phyloP scores from a whole-genome alignment of 2,329 filamentous ascomycete species.

The Ophiostoma himal-ulmi region DNA sequence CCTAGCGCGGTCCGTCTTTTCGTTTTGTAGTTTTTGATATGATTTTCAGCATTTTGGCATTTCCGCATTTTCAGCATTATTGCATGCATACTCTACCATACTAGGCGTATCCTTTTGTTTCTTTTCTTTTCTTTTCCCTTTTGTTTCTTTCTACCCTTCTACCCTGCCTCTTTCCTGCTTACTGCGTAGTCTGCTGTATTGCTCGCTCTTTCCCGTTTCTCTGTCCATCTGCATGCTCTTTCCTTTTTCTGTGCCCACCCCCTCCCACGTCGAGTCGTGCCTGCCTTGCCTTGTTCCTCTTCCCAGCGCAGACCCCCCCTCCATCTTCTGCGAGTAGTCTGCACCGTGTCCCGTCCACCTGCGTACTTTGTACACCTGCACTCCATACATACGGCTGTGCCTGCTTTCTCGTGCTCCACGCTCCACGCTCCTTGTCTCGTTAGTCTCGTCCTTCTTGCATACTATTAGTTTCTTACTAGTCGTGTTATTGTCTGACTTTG shows the following conservation, averaged over 20 bases:
- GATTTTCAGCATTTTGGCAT: too few relatives aligned
- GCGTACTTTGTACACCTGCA: background rate
- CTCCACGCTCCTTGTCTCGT: too few relatives aligned
- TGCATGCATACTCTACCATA: background rate
- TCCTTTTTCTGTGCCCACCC: background rate
- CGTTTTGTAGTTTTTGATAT: background rate
- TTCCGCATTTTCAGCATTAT: background rate
- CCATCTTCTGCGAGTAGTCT: slow-evolving; percentile 6
- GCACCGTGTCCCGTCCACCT: background rate
- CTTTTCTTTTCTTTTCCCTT: too few relatives aligned
- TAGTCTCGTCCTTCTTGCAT: background rate
- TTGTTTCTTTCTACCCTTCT: too few relatives aligned
- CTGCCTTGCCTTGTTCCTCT: background rate
- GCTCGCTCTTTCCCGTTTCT: background rate
- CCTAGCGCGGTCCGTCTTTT: background rate
- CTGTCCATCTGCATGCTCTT: background rate
- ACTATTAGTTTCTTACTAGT: background rate
- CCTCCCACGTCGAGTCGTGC: too few relatives aligned
- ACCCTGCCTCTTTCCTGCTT: background rate
- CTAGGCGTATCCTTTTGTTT: too few relatives aligned
- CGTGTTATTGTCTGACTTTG: slow-evolving; percentile 3
- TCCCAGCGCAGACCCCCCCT: background rate
- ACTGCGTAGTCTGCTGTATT: background rate
- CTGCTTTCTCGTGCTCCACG: background rate
- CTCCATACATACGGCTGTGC: slow-evolving; percentile 9